Evolutionary conservation across 805 yeast species (phyloP).

Genomic region (Nakazawaea siamensis): DNA sequence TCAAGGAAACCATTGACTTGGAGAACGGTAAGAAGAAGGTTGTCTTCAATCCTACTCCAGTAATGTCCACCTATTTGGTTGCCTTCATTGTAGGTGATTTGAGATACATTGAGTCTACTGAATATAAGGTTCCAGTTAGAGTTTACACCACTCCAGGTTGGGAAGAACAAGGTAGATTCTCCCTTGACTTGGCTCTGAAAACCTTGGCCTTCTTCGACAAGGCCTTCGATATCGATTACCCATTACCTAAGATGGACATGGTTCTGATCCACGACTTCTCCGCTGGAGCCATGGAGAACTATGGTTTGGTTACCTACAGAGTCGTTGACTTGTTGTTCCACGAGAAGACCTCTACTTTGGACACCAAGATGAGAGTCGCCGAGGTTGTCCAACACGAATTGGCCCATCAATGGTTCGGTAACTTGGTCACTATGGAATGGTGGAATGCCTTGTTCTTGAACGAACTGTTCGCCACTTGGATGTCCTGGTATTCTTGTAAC

Average conservation of each 20-base stretch:
- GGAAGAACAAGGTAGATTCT: conserved; percentile 60
- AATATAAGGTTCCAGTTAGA: conserved; percentile 65
- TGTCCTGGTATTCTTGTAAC: conserved; percentile 81
- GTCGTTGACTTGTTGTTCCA: conserved; percentile 68
- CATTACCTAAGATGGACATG: conserved; percentile 74
- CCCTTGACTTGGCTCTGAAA: conserved; percentile 69
- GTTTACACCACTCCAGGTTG: conserved; percentile 77
- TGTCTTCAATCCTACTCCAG: conserved; percentile 65
- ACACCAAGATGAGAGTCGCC: conserved; percentile 65
- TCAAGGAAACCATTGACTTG: conserved; percentile 35
- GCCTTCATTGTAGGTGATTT: conserved; percentile 81
- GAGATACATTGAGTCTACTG: conserved; percentile 50
- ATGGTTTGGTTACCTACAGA: conserved; percentile 74
- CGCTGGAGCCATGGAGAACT: conserved; percentile 89
- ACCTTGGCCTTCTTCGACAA: conserved; percentile 67
- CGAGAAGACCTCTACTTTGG: conserved; percentile 57
- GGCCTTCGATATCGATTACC: conserved; percentile 68
- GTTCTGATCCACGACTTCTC: conserved; percentile 79
- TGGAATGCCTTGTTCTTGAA: conserved; percentile 89
- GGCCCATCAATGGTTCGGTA: conserved; percentile 92
- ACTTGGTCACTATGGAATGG: conserved; percentile 86
- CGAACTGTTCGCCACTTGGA: conserved; percentile 89
- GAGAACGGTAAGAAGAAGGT: conserved; percentile 45
- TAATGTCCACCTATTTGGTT: conserved; percentile 78
- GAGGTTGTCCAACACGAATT: conserved; percentile 85